phyloP scores from a whole-genome alignment of 176 grass and related monocot species.

The Oryza australiensis region DNA sequence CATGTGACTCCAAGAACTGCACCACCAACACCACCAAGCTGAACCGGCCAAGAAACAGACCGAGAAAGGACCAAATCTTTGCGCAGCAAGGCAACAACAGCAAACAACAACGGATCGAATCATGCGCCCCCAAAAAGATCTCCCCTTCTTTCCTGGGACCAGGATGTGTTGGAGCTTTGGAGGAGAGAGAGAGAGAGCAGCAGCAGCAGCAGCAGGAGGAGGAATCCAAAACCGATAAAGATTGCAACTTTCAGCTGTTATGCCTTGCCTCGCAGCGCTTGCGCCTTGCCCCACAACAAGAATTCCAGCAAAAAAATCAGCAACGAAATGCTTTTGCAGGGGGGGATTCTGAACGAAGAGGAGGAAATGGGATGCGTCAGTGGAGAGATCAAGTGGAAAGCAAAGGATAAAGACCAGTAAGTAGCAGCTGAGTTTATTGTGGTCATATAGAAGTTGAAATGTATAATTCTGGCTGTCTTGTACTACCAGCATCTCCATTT shows the following conservation, averaged over 20 bases:
- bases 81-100: background rate
- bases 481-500: slow-evolving; percentile 9
- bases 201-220: background rate
- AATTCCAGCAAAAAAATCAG: slow-evolving; percentile 18
- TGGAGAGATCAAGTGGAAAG: slow-evolving; percentile 27
- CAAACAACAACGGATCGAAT: slow-evolving; percentile 35
- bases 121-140: slow-evolving; percentile 37
- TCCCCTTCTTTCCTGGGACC: slow-evolving; percentile 29
- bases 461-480: slow-evolving; percentile 29
- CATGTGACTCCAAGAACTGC: slow-evolving; percentile 19
- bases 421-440: background rate
- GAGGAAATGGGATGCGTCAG: background rate
- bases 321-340: slow-evolving; percentile 14
- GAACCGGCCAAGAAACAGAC: slow-evolving; percentile 19
- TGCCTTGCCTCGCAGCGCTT: slow-evolving; percentile 2
- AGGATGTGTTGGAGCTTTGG: slow-evolving; percentile 34
- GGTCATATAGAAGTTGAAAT: slow-evolving; percentile 25
- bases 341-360: slow-evolving; percentile 5
- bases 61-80: slow-evolving; percentile 31
- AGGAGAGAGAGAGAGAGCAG: background rate
- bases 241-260: slow-evolving; percentile 37
- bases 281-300: slow-evolving; percentile 21
- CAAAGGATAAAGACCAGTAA: slow-evolving; percentile 17
- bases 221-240: slow-evolving; percentile 53
- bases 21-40: background rate